Percentiles rank a stretch among this genome's conserved stretches.
phyloP scores from a whole-genome alignment of 441 rosid genomes.

The Pelargonium citronellum region DNA sequence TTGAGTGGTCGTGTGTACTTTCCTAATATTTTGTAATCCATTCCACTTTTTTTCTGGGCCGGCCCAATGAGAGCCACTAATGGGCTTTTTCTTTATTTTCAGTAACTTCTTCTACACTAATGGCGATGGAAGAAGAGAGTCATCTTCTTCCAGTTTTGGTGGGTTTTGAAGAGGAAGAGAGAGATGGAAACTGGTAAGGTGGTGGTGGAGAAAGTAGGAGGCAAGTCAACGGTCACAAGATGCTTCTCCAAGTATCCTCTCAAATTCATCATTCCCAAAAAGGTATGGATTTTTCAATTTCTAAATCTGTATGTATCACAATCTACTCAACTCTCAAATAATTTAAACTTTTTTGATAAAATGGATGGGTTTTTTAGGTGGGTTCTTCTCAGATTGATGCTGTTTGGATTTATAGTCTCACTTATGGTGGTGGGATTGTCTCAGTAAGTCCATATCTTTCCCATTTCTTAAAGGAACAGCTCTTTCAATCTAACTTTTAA shows the following conservation, averaged over 20 bases:
- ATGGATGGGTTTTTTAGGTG: slow-evolving; percentile 41
- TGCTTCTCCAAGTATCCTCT: slow-evolving; percentile 90
- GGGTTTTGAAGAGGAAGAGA: no score
- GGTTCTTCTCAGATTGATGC: slow-evolving; percentile 65
- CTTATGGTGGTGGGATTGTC: slow-evolving; percentile 92
- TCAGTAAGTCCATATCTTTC: slow-evolving; percentile 42
- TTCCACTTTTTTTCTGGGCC: no score
- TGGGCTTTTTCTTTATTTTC: no score
- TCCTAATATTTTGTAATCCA: no score
- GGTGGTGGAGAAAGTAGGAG: slow-evolving; percentile 60
- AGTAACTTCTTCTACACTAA: no score
- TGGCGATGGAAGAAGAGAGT: no score
- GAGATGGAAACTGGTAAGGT: slow-evolving; percentile 57
- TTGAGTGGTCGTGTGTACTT: no score
- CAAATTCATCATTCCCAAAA: slow-evolving; percentile 74
- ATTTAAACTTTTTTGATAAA: not conserved
- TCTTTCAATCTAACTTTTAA: not conserved
- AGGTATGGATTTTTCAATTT: slow-evolving; percentile 35
- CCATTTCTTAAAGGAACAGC: not conserved
- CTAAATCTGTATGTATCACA: not conserved
- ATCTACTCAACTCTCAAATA: not conserved
- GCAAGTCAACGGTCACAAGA: slow-evolving; percentile 65
- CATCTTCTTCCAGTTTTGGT: no score
- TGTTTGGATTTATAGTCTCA: slow-evolving; percentile 80
- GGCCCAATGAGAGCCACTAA: no score